Conservation (phyloP, 2,329 filamentous ascomycete species). For the Xylaria sp. region DNA sequence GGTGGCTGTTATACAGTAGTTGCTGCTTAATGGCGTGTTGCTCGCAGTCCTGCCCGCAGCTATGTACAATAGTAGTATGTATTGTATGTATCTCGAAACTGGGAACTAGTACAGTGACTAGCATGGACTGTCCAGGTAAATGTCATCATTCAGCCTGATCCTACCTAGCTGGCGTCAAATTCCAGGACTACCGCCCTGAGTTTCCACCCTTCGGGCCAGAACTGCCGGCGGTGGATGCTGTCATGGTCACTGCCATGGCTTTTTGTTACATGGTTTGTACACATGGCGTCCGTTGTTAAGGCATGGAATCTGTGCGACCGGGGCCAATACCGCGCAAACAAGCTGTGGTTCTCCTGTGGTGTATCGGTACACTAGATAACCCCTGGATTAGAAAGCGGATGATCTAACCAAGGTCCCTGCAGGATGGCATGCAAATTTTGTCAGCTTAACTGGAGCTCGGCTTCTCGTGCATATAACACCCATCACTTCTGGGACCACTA, state of each 20-base stretch:
- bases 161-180: background rate
- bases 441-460: slow-evolving; percentile 16
- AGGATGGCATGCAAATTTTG: slow-evolving; percentile 21
- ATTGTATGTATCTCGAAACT: background rate
- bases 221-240: background rate
- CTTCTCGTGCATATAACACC: background rate
- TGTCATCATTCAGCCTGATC: background rate
- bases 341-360: background rate
- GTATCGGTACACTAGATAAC: background rate
- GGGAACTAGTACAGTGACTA: background rate
- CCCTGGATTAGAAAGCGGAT: background rate
- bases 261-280: too few species aligned
- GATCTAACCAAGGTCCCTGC: background rate
- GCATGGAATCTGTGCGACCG: slow-evolving; percentile 8
- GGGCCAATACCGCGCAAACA: slow-evolving; percentile 6
- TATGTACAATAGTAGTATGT: too few species aligned
- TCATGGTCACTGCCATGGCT: background rate
- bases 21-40: background rate
- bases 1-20: background rate
- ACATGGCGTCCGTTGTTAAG: background rate
- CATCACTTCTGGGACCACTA: background rate
- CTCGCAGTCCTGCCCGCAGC: background rate
- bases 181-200: background rate
- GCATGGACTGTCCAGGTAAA: background rate
- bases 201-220: background rate